phyloP scores from a whole-genome alignment of 305 asterid genomes.

The Fraxinus platypoda region DNA sequence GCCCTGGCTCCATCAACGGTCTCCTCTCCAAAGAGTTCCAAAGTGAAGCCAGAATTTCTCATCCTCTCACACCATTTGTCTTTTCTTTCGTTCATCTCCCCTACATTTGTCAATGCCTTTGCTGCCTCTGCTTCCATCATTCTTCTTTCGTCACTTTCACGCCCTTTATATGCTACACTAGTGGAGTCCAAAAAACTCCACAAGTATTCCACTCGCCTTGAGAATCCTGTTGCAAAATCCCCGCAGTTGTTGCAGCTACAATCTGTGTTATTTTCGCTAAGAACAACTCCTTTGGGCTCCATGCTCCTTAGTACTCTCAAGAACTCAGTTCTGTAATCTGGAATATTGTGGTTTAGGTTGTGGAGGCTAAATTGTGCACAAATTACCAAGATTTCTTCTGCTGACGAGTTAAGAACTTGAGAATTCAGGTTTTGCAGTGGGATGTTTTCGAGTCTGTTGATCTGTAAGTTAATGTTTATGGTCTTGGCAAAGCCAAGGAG shows the following conservation, averaged over 20 bases:
- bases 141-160: conserved; percentile 80
- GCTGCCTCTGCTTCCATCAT: conserved; percentile 97
- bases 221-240: conserved; percentile 59
- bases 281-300: conserved; percentile 60
- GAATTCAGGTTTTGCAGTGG: conserved; percentile 57
- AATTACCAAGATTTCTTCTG: conserved; percentile 60
- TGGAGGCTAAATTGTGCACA: conserved; percentile 80
- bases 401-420: conserved; percentile 42
- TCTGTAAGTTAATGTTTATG: conserved; percentile 69
- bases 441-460: conserved; percentile 53
- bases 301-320: conserved; percentile 45
- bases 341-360: conserved; percentile 50
- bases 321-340: conserved; percentile 61
- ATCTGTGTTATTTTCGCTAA: conserved; percentile 66
- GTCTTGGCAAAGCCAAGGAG: conserved; percentile 64
- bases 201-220: conserved; percentile 63
- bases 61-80: conserved; percentile 83
- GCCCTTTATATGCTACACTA: conserved; percentile 75
- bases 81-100: conserved; percentile 77
- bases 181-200: conserved; percentile 83
- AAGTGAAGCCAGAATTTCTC: conserved; percentile 55
- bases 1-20: conserved; percentile 71
- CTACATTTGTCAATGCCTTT: conserved; percentile 47
- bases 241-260: conserved; percentile 74
- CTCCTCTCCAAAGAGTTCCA: conserved; percentile 62